Evolutionary conservation across 1,139 yeast genomes (phyloP).

Genomic region (Schwanniomyces etchellsii): DNA sequence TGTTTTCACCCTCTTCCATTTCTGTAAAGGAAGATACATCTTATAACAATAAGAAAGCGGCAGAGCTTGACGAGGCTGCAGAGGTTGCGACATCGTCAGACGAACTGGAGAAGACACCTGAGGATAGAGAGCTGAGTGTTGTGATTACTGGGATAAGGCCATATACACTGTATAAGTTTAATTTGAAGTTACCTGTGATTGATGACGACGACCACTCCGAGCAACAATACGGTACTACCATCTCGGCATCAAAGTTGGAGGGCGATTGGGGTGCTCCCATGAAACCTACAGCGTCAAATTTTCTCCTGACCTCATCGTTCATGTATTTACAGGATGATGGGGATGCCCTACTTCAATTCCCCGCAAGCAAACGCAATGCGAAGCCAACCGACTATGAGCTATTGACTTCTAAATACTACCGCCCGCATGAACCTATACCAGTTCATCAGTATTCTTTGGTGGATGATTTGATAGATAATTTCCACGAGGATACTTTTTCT

Average conservation of each 20-base stretch:
- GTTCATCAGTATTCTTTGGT: constrained; percentile 11
- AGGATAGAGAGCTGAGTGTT: neutral
- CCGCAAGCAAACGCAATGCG: no score
- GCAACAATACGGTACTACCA: constrained; percentile 1
- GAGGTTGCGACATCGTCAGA: no score
- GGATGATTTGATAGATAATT: constrained; percentile 13
- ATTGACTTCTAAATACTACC: constrained; percentile 13
- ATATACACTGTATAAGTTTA: neutral
- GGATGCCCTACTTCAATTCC: no score
- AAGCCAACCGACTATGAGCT: constrained; percentile 9
- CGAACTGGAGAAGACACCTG: no score
- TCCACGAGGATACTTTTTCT: constrained; percentile 12
- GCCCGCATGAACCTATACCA: constrained; percentile 13
- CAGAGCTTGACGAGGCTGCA: no score
- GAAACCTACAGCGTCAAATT: no score
- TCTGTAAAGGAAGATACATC: no score
- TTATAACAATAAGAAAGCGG: no score
- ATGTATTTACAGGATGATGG: no score
- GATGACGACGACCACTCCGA: neutral
- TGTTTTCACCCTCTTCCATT: no score
- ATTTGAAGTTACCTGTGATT: neutral
- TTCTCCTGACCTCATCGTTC: no score
- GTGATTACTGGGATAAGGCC: neutral
- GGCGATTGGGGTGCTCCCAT: no score
- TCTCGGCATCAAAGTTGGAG: neutral